These are phyloP conservation scores for Termitomyces sp. DNA, from an alignment of 768 basidiomycete species.

Conservation along the genomic window DNA sequence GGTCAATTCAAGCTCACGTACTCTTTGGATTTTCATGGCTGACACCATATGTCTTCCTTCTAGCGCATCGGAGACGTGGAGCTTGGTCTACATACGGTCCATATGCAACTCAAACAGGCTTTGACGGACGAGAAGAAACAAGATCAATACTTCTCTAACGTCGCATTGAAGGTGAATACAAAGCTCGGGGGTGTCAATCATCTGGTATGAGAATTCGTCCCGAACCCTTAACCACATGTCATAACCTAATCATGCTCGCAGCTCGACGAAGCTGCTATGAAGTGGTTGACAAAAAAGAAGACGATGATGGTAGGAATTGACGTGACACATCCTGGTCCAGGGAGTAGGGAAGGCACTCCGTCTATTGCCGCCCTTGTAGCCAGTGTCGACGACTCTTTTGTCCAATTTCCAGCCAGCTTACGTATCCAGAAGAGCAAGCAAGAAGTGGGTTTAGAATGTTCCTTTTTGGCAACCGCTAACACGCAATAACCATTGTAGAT, in stretches of 20 bases:
- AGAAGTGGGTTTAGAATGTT: slow-evolving; percentile 30
- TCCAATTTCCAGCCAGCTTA: slow-evolving; percentile 77
- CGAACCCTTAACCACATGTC: background rate
- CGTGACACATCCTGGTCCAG: slow-evolving; percentile 77
- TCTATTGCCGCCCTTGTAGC: slow-evolving; percentile 85
- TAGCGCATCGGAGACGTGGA: slow-evolving; percentile 68
- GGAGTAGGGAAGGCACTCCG: slow-evolving; percentile 67
- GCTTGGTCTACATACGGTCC: slow-evolving; percentile 74
- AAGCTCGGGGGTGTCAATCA: slow-evolving; percentile 86
- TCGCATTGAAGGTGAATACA: slow-evolving; percentile 78
- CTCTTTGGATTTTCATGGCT: background rate
- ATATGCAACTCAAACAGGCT: slow-evolving; percentile 66
- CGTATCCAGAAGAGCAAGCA: slow-evolving; percentile 59
- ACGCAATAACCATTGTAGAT: slow-evolving; percentile 48
- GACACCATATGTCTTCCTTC: background rate
- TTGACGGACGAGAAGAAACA: slow-evolving; percentile 53
- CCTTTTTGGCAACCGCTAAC: background rate
- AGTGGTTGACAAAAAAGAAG: slow-evolving; percentile 61
- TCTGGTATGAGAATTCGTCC: slow-evolving; percentile 28
- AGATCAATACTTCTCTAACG: slow-evolving; percentile 81
- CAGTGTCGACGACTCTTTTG: slow-evolving; percentile 65
- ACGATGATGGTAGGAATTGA: slow-evolving; percentile 89
- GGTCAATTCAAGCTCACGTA: slow-evolving; percentile 24
- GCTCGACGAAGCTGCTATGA: slow-evolving; percentile 55
- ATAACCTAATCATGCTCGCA: slow-evolving; percentile 18